Percentiles rank a stretch among this genome's conserved stretches.
phyloP scores from a whole-genome alignment of 73 alveolate species.

The Effrenium voratum region DNA sequence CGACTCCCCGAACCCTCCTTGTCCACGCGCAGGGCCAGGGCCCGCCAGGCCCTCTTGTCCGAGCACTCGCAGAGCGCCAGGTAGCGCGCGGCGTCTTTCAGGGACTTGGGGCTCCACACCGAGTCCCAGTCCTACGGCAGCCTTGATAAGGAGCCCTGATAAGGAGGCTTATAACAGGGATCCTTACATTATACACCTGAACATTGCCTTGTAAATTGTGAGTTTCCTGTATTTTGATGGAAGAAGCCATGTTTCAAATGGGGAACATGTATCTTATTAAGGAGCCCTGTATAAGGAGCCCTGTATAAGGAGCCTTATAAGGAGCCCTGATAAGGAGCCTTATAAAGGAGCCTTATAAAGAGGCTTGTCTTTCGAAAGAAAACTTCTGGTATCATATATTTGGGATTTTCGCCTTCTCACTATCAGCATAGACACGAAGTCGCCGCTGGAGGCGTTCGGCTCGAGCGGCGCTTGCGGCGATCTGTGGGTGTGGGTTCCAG shows the following conservation, averaged over 20 bases:
- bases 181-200: background rate
- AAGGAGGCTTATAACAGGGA: background rate
- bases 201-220: background rate
- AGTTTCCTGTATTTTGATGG: background rate
- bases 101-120: background rate
- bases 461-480: too few relatives aligned
- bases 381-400: too few relatives aligned
- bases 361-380: too few relatives aligned
- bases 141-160: background rate
- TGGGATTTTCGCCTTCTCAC: too few relatives aligned
- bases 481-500: too few relatives aligned
- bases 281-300: too few relatives aligned
- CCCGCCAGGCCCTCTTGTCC: slow-evolving; percentile 31
- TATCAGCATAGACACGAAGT: too few relatives aligned
- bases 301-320: too few relatives aligned
- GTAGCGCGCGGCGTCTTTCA: slow-evolving; percentile 31
- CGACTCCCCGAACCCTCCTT: background rate
- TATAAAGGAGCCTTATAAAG: too few relatives aligned
- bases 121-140: background rate
- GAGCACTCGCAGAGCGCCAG: background rate
- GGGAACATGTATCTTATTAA: too few relatives aligned
- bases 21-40: slow-evolving; percentile 33
- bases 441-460: too few relatives aligned
- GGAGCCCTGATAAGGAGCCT: too few relatives aligned
- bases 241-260: background rate